Evolutionary conservation across 148 eudicot genomes (phyloP), one percentile per base, ranked within the genome.

Genomic region (Fagopyrum homotropicum): DNA sequence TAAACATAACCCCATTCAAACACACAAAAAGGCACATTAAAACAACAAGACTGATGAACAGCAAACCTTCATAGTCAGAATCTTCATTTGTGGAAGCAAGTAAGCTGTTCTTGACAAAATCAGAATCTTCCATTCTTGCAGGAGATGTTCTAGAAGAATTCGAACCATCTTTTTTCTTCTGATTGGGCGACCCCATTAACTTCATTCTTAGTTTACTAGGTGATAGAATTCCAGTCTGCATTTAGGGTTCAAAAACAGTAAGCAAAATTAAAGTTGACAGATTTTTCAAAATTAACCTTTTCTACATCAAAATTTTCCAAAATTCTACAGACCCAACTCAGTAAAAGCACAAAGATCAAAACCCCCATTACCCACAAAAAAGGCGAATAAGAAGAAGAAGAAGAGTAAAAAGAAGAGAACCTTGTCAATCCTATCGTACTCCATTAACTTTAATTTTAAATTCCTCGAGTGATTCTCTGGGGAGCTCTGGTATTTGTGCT

Each of bases 161-260:
- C 75, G 96, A 91, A 77, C 89, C 91, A 19, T 88, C 93, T 56
- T 89, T 90, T 75, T 84, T 94, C 82, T 79, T 94, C 77, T 82
- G 88, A 47, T 83, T 76, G 54, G 83, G 82, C 75, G 87, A 72
- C 44, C 97, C 96, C 77, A 89, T 88, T 46, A 94, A 82, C 87
- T 90, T 94, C 87, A 92, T 88, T 81, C 98, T 89, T 83, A 94
- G 80, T 79, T 94, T 94, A 85, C 92, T 91, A 26, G 98, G 98
- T 57, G 98, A 94, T 72, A 94, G 84, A 3, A 91, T 79, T 30
- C 90, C 94, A 81, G 75, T 80, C 94, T 90, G 76, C 81, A 83
- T 45, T 69, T 49, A 49, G 10, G 52, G 52, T 9, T 1, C 50
- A 0, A 69, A 69, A 22, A 51, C 68, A 35, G 40, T 35, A 29